A percentile compares a stretch with the other conserved stretches of the same genome.
Evolutionary conservation across 306 rosid genomes (phyloP).

Genomic region (Trifolium fragiferum): DNA sequence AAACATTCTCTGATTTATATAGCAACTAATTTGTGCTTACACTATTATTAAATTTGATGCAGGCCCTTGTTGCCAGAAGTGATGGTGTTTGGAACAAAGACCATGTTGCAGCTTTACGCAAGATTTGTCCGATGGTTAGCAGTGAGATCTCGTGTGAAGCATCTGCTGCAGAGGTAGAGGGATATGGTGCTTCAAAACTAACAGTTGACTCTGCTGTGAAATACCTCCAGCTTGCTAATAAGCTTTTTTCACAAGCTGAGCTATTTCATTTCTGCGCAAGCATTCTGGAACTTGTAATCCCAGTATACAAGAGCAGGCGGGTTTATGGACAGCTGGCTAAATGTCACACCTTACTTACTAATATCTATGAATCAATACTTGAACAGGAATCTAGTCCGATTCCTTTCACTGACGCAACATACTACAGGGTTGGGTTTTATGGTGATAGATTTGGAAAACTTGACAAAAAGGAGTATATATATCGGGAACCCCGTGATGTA

Average conservation of each 20-base stretch:
- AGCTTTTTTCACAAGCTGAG: slow-evolving; percentile 97
- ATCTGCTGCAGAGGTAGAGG: slow-evolving; percentile 98
- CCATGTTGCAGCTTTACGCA: slow-evolving; percentile 87
- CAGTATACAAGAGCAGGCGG: slow-evolving; percentile 94
- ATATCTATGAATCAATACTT: slow-evolving; percentile 88
- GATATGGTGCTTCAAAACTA: slow-evolving; percentile 95
- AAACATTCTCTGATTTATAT: slow-evolving; percentile 16
- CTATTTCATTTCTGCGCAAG: slow-evolving; percentile 97
- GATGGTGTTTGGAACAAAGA: slow-evolving; percentile 99
- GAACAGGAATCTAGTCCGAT: slow-evolving; percentile 98
- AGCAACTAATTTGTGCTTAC: not conserved
- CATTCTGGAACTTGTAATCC: slow-evolving; percentile 94
- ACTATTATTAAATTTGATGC: slow-evolving; percentile 38
- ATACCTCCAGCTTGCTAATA: slow-evolving; percentile 95
- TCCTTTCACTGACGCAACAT: slow-evolving; percentile 95
- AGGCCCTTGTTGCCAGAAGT: slow-evolving; percentile 98
- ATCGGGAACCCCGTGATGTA: slow-evolving; percentile 97
- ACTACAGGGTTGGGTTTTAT: slow-evolving; percentile 94
- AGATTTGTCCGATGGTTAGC: slow-evolving; percentile 97
- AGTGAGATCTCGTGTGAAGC: slow-evolving; percentile 95
- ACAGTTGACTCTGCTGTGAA: slow-evolving; percentile 97
- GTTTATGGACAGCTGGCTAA: slow-evolving; percentile 89
- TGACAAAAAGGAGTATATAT: slow-evolving; percentile 84
- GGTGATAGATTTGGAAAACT: slow-evolving; percentile 88
- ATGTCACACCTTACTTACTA: slow-evolving; percentile 88